Evolutionary conservation across 768 basidiomycete genomes (phyloP).

Genomic region (Sporobolomyces roseus): DNA sequence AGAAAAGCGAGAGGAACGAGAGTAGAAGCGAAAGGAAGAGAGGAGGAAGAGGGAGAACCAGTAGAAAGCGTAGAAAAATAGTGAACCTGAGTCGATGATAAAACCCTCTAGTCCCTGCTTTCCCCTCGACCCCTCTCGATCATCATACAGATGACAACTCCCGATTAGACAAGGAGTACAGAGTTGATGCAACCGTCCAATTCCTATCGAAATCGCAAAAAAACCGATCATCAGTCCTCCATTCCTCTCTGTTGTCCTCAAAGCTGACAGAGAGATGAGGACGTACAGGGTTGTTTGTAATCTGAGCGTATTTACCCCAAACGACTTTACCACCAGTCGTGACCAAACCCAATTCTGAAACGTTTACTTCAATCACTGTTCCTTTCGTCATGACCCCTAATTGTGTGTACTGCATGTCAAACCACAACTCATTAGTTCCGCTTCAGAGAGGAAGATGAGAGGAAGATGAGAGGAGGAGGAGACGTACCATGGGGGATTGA

Average conservation of each 20-base stretch:
- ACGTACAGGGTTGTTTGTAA: conserved; percentile 78
- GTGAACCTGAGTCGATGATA: not conserved
- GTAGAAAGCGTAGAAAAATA: not conserved
- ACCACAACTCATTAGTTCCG: not conserved
- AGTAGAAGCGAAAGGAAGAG: not conserved
- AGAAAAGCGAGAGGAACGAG: too few relatives aligned
- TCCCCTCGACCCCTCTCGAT: too few relatives aligned
- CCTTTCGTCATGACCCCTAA: conserved; percentile 97
- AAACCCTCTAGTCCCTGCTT: too few relatives aligned
- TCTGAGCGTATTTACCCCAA: conserved; percentile 68
- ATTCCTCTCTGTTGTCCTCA: too few relatives aligned
- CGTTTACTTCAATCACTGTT: conserved; percentile 93
- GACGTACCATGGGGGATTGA: conserved; percentile 75
- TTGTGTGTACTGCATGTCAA: conserved; percentile 62
- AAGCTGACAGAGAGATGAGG: too few relatives aligned
- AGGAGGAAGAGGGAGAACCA: too few relatives aligned
- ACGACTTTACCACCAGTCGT: conserved; percentile 84
- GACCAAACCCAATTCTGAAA: conserved; percentile 90
- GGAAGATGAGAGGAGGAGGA: not conserved
- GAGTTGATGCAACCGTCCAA: conserved; percentile 96
- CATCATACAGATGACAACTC: too few relatives aligned
- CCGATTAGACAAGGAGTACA: conserved; percentile 61
- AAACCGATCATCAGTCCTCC: not conserved
- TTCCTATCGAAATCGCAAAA: conserved; percentile 52
- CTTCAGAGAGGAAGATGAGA: conserved; percentile 34